A percentile compares a stretch with the other conserved stretches of the same genome.
Evolutionary conservation across 1,284 basidiomycete species (phyloP).

Genomic region (Pseudozyma hubeiensis): DNA sequence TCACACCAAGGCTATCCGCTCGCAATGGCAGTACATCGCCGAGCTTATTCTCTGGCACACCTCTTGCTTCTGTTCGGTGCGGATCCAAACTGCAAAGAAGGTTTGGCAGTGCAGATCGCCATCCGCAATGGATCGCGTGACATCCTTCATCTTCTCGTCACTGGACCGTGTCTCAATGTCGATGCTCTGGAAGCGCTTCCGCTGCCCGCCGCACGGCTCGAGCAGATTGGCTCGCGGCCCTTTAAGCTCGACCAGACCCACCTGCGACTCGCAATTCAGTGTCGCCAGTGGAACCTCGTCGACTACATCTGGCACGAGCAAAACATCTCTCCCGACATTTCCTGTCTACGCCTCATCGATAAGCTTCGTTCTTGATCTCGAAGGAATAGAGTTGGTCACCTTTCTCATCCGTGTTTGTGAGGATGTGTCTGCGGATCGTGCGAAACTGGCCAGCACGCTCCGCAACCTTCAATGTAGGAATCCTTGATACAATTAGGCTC

Average conservation of each 20-base stretch:
- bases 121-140: slow-evolving; percentile 27
- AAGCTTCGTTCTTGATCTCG: slow-evolving; percentile 10
- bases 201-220: background rate
- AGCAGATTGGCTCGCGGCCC: background rate
- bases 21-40: slow-evolving; percentile 40
- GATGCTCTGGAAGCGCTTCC: background rate
- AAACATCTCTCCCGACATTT: slow-evolving; percentile 35
- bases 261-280: slow-evolving; percentile 30
- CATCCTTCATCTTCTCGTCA: slow-evolving; percentile 23
- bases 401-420: too few relatives aligned
- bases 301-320: slow-evolving; percentile 43
- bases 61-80: slow-evolving; percentile 36
- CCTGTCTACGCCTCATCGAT: slow-evolving; percentile 34
- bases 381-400: too few relatives aligned
- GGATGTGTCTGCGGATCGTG: too few relatives aligned
- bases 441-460: too few relatives aligned
- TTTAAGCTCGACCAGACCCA: slow-evolving; percentile 15
- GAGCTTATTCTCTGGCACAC: slow-evolving; percentile 20
- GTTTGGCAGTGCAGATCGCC: slow-evolving; percentile 36
- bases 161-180: background rate
- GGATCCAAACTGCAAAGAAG: slow-evolving; percentile 28
- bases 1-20: slow-evolving; percentile 43
- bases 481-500: too few relatives aligned
- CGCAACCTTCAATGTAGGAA: too few relatives aligned
- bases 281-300: slow-evolving; percentile 28